Evolutionary conservation across 225 moss, liverwort and hornwort genomes (phyloP).

Genomic region (Sphagnum tenellum): DNA sequence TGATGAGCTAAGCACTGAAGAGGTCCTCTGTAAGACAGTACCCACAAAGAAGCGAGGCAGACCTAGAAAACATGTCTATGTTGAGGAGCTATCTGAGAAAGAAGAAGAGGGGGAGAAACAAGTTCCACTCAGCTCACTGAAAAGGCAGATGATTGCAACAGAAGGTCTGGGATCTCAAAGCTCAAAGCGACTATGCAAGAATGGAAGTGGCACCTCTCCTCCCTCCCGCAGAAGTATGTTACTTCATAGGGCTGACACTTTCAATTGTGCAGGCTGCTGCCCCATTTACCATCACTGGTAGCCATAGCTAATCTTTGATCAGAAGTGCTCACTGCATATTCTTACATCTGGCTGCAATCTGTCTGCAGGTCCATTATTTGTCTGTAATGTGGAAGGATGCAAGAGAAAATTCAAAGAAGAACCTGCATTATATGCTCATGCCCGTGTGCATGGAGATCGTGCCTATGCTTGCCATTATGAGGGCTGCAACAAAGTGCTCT

Average conservation of each 20-base stretch:
- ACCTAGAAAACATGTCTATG: slow-evolving; percentile 27
- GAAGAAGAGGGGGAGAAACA: slow-evolving; percentile 17
- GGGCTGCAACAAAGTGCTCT: slow-evolving; percentile 75
- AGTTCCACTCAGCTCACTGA: slow-evolving; percentile 14
- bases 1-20: slow-evolving; percentile 14
- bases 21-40: slow-evolving; percentile 34
- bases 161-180: slow-evolving; percentile 31
- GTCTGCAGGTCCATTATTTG: slow-evolving; percentile 50
- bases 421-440: slow-evolving; percentile 70
- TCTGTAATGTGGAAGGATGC: slow-evolving; percentile 91
- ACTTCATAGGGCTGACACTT: too few relatives aligned
- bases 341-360: background rate
- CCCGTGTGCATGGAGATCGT: slow-evolving; percentile 89
- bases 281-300: background rate
- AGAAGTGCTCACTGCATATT: too few relatives aligned
- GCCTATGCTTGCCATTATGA: slow-evolving; percentile 95
- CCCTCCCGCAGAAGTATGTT: background rate
- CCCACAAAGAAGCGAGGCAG: slow-evolving; percentile 45
- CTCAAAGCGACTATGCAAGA: slow-evolving; percentile 37
- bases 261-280: too few relatives aligned
- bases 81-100: slow-evolving; percentile 2
- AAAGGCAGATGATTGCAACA: slow-evolving; percentile 28
- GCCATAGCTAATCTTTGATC: background rate
- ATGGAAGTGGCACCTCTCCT: slow-evolving; percentile 11
- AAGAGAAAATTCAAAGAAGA: slow-evolving; percentile 82